Evolutionary conservation across 768 basidiomycete species (phyloP), one percentile per base, ranked within the genome.

Genomic region (Lyophyllum decastes): DNA sequence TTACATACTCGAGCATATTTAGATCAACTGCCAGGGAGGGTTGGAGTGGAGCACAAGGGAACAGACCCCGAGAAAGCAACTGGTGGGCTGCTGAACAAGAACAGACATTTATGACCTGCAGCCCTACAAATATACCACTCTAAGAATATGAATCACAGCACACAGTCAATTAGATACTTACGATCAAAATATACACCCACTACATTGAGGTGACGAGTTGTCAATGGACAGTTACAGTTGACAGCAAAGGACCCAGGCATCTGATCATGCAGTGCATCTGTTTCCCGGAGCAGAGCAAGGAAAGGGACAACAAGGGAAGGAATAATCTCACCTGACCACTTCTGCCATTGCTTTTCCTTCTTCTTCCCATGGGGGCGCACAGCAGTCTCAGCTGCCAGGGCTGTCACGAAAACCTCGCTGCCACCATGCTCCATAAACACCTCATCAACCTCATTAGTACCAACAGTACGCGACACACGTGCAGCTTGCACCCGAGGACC

Each of bases 1-100:
- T 16, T 17, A 38, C 53, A 35, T 19, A 54, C 11, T 54, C 53
- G 5, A 54, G 44, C 26, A 54, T 34, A 17, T 45, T 54, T n/a
- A 54, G 2, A 24, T 54, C 53, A 1, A 54, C 53, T 34, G 53
- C 53, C 2, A 54, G 53, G 1, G 49, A 34, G 2, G 49, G 49
- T 16, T 22, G 30, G 6, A 12, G 1, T 22, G 34, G 51, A 16
- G 51, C 51, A 25, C 35, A 52, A 1, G 51, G 19, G 14, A 52
- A 52, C 7, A 38, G 5, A 7, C 51, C 38, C 3, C 14, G 19
- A 22, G 30, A 11, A 5, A 52, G n/a, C 16, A 52, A 27, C 24
- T 52, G 44, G 2, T 5, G 2, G 19, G 44, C 21, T 9, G 44
- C 44, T 9, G 44, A 9, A 16, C 35, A 38, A 10, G 35, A 38